Base-by-base conservation (phyloP, 441 rosid genomes). In the Gossypium lobatum region DNA sequence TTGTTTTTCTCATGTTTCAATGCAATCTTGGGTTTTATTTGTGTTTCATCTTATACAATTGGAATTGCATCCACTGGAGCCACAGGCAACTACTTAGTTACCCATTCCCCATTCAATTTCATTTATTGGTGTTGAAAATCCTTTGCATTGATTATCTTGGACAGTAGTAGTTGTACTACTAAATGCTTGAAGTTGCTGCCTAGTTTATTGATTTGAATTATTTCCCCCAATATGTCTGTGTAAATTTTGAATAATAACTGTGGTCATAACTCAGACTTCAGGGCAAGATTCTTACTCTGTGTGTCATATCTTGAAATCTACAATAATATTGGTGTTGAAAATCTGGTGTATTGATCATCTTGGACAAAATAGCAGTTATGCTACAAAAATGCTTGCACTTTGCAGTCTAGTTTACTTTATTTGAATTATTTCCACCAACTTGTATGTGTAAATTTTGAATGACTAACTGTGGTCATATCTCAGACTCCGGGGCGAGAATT, bases 401-500 rank as follows among this genome's bases (percentile, higher is more conserved):
- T 25, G 25, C 37, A 23, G 37, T 55, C 6, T 60, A 3, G 31
- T 13, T 54, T 37, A 31, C 71, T 21, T 73, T 13, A 23, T 59
- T 45, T 70, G 18, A 2, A 6, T 26, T 55, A 17, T 50, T 73
- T 50, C 63, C 16, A 23, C 20, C 21, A 14, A 16, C 28, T 57
- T 48, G 18, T 52, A 13, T 71, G 52, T 16, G 61, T 58, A 65
- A 68, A 55, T 13, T 63, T 74, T 76, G 62, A 70, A 73, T 78
- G 55, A 69, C 68, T 80, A 31, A 39, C 62, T 78, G 58, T 45
- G 60, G 69, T 75, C 68, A 72, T 74, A 64, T 79, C 42, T 76
- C 94, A 96, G 99, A 91, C 98, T 83, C 97, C 99, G 34, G 98
- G 99, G 83, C 85, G 99, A 76, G 99, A 96, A 82, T 96, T 88